Evolutionary conservation across 768 basidiomycete species (phyloP).

Genomic region (Brasilioporus rufonigricans): DNA sequence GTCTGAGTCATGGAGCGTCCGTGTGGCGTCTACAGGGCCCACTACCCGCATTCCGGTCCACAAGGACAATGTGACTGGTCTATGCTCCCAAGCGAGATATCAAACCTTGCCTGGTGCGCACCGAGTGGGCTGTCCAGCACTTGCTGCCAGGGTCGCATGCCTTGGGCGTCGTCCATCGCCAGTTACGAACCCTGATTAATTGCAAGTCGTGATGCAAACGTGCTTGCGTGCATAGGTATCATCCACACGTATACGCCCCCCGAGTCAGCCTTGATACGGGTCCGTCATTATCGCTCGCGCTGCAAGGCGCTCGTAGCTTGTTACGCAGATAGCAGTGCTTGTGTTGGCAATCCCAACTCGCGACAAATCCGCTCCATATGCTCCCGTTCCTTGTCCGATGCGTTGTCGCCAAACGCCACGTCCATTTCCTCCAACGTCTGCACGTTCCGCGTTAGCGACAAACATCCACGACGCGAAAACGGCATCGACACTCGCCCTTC

Average conservation of each 20-base stretch:
- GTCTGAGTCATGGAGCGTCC: background rate
- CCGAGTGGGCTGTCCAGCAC: background rate
- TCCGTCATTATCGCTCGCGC: background rate
- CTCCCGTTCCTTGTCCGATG: slow-evolving; percentile 25
- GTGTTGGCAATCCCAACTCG: slow-evolving; percentile 28
- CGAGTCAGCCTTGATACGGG: background rate
- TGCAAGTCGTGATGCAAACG: background rate
- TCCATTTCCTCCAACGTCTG: slow-evolving; percentile 36
- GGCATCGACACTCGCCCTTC: slow-evolving; percentile 26
- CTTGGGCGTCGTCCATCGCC: too few species aligned
- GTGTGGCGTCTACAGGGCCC: slow-evolving; percentile 1
- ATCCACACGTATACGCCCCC: background rate
- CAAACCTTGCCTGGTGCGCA: background rate
- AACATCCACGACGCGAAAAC: too few species aligned
- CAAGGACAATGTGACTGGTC: background rate
- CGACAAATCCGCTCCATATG: slow-evolving; percentile 28
- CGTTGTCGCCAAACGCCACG: slow-evolving; percentile 29
- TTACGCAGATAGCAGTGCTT: slow-evolving; percentile 19
- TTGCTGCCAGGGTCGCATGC: too few species aligned
- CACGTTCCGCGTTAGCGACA: background rate
- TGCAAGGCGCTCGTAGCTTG: background rate
- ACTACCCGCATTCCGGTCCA: background rate
- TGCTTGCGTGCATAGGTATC: background rate
- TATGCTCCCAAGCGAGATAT: background rate
- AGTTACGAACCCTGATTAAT: background rate